Evolutionary conservation across 208 protist genomes (phyloP).

Genomic region (Trypanosoma congolense): DNA sequence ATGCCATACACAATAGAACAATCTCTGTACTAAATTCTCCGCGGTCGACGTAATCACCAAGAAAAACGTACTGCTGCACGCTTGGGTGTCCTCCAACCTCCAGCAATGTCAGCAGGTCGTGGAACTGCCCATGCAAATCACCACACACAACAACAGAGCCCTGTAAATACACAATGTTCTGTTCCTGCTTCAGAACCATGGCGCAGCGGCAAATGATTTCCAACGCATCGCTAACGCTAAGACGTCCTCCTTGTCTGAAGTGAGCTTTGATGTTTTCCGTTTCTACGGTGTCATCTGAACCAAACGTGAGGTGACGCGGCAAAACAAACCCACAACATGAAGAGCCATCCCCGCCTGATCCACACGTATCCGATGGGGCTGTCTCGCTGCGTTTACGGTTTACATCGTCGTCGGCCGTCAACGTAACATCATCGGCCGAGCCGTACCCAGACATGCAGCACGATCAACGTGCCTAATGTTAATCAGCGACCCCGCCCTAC

Average conservation of each 20-base stretch:
- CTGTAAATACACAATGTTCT: constrained; percentile 75
- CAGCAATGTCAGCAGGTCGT: constrained; percentile 82
- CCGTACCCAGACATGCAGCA: too few relatives aligned
- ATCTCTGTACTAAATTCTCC: constrained; percentile 51
- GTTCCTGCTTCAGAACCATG: constrained; percentile 74
- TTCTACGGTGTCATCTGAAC: constrained; percentile 36
- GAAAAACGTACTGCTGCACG: constrained; percentile 95
- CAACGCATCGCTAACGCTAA: constrained; percentile 67
- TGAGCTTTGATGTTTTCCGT: constrained; percentile 63
- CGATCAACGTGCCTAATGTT: too few relatives aligned
- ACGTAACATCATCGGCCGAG: too few relatives aligned
- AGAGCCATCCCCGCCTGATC: too few relatives aligned
- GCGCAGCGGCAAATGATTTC: constrained; percentile 69
- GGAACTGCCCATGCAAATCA: constrained; percentile 92
- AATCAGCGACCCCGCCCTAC: too few relatives aligned
- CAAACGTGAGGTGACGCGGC: constrained; percentile 41
- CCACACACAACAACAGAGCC: constrained; percentile 84
- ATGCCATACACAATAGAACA: constrained; percentile 60
- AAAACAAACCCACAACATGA: constrained; percentile 56
- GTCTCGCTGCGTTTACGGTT: too few relatives aligned
- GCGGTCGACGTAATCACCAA: constrained; percentile 95
- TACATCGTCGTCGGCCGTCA: too few relatives aligned
- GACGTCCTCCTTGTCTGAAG: constrained; percentile 69
- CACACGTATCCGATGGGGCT: too few relatives aligned
- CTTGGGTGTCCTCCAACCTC: constrained; percentile 39